Base-by-base conservation (phyloP, 306 rosid genomes). In the Castanospermum australe region DNA sequence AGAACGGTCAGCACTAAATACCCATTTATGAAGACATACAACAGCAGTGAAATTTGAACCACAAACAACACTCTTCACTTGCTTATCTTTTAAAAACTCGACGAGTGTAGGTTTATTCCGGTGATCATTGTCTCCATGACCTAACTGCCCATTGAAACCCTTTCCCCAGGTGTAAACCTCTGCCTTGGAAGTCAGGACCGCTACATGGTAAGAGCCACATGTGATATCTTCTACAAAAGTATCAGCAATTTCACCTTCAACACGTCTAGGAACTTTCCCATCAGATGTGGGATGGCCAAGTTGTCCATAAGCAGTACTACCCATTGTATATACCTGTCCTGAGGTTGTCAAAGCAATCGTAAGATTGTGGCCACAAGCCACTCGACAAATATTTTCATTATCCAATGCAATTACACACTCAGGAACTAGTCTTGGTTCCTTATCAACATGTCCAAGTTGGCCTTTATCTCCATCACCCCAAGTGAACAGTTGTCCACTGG, bases 111-210 rank as follows among this genome's bases (percentile, higher is more conserved):
- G 99, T 47, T 88, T 81, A 67, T 86, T 86, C 84, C 94, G 90
- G 79, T 91, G 83, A 86, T 80, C 86, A 61, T 47, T 84, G 88
- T 92, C 97, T 70, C 98, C 98, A 35, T 95, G 99, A 67, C 99
- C 99, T 85, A 95, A 83, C 85, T 95, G 99, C 80, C 99, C 99
- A 82, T 91, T 92, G 68, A 91, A 88, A 67, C 99, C 99, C 73
- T 92, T 95, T 78, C 99, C 99, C 99, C 99, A 95, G 30, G 98
- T 95, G 90, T 88, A 95, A 86, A 95, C 90, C 89, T 92, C 96
- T 44, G 92, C 45, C 81, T 85, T 91, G 70, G 99, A 91, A 68
- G 99, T 92, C 86, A 95, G 82, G 79, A 91, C 91, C 33, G 94
- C 99, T 80, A 93, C 92, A 73, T 95, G 99, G 84, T 78, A 88